Evolutionary conservation across 2,329 filamentous ascomycete genomes (phyloP).

Genomic region (Cryphonectria naterciae): DNA sequence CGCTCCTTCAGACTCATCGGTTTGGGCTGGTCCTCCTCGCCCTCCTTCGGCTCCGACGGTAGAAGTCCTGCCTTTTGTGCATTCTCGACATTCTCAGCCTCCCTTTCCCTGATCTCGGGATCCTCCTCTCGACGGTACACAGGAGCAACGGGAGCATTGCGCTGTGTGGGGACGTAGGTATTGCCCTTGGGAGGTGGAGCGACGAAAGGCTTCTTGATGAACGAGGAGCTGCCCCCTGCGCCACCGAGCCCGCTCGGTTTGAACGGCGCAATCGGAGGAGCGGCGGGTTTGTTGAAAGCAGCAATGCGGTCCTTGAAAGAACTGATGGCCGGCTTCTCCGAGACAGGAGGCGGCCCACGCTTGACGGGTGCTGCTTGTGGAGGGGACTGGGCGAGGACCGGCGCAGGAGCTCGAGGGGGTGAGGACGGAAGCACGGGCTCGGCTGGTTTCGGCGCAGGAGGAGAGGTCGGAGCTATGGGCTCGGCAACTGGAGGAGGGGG

Average conservation of each 20-base stretch:
- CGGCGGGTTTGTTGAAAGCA: slow-evolving; percentile 90
- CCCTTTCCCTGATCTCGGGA: slow-evolving; percentile 68
- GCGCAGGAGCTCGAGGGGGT: slow-evolving; percentile 37
- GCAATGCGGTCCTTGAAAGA: slow-evolving; percentile 96
- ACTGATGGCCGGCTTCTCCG: slow-evolving; percentile 74
- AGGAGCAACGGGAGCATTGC: slow-evolving; percentile 72
- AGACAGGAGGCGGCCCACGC: slow-evolving; percentile 65
- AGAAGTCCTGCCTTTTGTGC: slow-evolving; percentile 71
- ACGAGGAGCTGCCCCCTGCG: slow-evolving; percentile 61
- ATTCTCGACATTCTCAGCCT: slow-evolving; percentile 67
- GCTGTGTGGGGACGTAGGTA: slow-evolving; percentile 80
- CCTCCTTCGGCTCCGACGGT: slow-evolving; percentile 49
- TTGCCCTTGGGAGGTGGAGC: slow-evolving; percentile 92
- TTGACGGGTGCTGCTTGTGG: slow-evolving; percentile 46
- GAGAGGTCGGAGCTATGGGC: slow-evolving; percentile 37
- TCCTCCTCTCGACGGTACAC: slow-evolving; percentile 89
- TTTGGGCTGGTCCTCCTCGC: slow-evolving; percentile 81
- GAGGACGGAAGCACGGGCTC: slow-evolving; percentile 40
- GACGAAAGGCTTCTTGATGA: slow-evolving; percentile 97
- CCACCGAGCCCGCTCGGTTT: slow-evolving; percentile 69
- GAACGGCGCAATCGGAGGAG: slow-evolving; percentile 86
- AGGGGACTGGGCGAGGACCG: slow-evolving; percentile 30
- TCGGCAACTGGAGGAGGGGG: slow-evolving; percentile 37
- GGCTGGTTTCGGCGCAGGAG: slow-evolving; percentile 45
- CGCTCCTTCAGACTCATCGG: slow-evolving; percentile 92